Conservation (phyloP, 2,329 filamentous ascomycete genomes). For the Scedosporium minutisporum region DNA sequence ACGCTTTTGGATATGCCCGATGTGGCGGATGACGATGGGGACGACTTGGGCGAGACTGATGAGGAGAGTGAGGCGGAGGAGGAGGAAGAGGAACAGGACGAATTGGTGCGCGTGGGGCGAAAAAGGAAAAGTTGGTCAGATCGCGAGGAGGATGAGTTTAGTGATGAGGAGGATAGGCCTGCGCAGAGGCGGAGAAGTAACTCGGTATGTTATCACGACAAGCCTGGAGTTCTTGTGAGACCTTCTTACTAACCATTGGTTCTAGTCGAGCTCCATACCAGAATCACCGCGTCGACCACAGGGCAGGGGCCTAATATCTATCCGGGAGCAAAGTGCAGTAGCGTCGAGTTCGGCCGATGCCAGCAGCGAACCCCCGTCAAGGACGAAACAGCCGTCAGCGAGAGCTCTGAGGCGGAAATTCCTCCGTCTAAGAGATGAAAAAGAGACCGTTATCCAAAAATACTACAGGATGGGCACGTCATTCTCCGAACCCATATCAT, state of each 20-base stretch:
- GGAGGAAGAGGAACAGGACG: constrained; percentile 37
- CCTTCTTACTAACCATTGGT: background rate
- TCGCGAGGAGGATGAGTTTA: constrained; percentile 57
- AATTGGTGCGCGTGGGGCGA: constrained; percentile 37
- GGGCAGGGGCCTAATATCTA: constrained; percentile 49
- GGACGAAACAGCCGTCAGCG: constrained; percentile 54
- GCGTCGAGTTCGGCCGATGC: constrained; percentile 34
- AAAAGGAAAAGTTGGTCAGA: constrained; percentile 78
- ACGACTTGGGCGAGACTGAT: constrained; percentile 49
- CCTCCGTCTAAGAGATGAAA: constrained; percentile 63
- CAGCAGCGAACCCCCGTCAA: constrained; percentile 43
- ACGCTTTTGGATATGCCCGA: constrained; percentile 88
- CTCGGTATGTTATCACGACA: constrained; percentile 47
- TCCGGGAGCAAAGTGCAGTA: constrained; percentile 36
- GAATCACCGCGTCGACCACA: constrained; percentile 52
- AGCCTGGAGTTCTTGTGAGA: no score
- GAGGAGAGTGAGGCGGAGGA: constrained; percentile 35
- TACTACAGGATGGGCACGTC: constrained; percentile 86
- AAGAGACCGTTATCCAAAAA: constrained; percentile 64
- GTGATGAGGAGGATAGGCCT: constrained; percentile 67
- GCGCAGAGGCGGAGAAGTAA: constrained; percentile 78
- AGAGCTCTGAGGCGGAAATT: constrained; percentile 63
- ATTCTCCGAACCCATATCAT: constrained; percentile 90
- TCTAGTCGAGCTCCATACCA: constrained; percentile 55
- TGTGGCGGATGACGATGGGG: constrained; percentile 66